Evolutionary conservation across 805 yeast genomes (phyloP).

Genomic region (Pichia occidentalis): DNA sequence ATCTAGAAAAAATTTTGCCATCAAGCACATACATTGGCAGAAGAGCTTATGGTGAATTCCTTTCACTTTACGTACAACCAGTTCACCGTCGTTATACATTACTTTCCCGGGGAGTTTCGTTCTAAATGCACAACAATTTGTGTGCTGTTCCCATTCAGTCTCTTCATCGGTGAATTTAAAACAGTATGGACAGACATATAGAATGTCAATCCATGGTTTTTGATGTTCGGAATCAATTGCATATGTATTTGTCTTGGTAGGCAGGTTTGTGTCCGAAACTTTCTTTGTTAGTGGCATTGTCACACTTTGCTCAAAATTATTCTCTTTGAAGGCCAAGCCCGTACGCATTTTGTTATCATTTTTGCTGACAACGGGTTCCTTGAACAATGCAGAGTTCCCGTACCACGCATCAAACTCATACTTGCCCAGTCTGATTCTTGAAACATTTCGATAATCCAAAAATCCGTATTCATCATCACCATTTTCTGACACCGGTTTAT

Average conservation of each 20-base stretch:
- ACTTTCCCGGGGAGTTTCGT: slow-evolving; percentile 54
- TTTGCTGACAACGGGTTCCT: slow-evolving; percentile 19
- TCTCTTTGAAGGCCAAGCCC: slow-evolving; percentile 4
- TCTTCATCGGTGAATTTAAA: slow-evolving; percentile 64
- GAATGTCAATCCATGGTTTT: slow-evolving; percentile 48
- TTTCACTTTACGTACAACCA: slow-evolving; percentile 57
- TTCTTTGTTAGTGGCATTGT: slow-evolving; percentile 14
- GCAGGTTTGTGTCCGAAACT: slow-evolving; percentile 55
- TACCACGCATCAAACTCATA: slow-evolving; percentile 77
- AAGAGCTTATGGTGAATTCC: slow-evolving; percentile 61
- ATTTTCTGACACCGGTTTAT: slow-evolving; percentile 10
- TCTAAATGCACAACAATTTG: slow-evolving; percentile 35
- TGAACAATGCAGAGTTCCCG: slow-evolving; percentile 74
- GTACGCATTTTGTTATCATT: slow-evolving; percentile 28
- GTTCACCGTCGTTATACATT: slow-evolving; percentile 53
- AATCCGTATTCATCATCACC: slow-evolving; percentile 53
- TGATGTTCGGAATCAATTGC: slow-evolving; percentile 5
- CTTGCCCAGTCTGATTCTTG: slow-evolving; percentile 59
- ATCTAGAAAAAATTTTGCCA: slow-evolving; percentile 83
- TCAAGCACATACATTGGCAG: slow-evolving; percentile 76
- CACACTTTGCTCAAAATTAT: too few relatives aligned
- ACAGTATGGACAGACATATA: slow-evolving; percentile 75
- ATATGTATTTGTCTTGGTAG: slow-evolving; percentile 27
- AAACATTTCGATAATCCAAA: slow-evolving; percentile 55
- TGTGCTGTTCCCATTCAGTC: slow-evolving; percentile 45